Percentiles rank a stretch among this genome's conserved stretches.
These are phyloP conservation scores for Pittosporum tobira DNA, from an alignment of 129 eudicot species.

Conservation along the genomic window DNA sequence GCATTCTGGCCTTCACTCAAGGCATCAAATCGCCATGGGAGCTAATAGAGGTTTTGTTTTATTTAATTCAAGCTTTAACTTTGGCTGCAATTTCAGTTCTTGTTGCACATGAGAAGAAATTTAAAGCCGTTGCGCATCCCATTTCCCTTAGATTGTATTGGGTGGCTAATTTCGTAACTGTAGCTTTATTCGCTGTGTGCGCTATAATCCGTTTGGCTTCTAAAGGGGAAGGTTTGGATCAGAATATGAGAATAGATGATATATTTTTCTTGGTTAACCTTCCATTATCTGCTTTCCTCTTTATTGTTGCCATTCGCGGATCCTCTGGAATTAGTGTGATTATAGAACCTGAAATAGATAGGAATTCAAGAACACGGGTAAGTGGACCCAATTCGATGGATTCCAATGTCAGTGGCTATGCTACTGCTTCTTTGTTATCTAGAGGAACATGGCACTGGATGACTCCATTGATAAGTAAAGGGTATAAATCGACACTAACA, in stretches of 20 bases:
- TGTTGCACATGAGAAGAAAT: slow-evolving; percentile 36
- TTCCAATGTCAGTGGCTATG: slow-evolving; percentile 38
- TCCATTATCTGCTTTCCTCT: slow-evolving; percentile 35
- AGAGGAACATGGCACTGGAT: slow-evolving; percentile 43
- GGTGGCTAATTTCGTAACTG: slow-evolving; percentile 27
- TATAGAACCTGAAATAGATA: slow-evolving; percentile 8
- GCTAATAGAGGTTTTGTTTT: slow-evolving; percentile 24
- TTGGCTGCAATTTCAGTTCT: slow-evolving; percentile 20
- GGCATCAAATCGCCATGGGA: slow-evolving; percentile 27
- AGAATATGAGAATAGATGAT: slow-evolving; percentile 27
- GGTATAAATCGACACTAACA: slow-evolving; percentile 35
- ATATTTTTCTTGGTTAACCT: slow-evolving; percentile 19
- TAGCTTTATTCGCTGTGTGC: slow-evolving; percentile 21
- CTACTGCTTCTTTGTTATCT: slow-evolving; percentile 41
- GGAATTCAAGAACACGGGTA: not conserved
- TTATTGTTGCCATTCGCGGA: slow-evolving; percentile 32
- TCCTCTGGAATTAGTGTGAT: slow-evolving; percentile 35
- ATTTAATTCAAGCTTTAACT: slow-evolving; percentile 39
- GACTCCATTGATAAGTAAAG: slow-evolving; percentile 42
- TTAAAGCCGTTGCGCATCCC: slow-evolving; percentile 29
- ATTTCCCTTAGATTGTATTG: slow-evolving; percentile 40
- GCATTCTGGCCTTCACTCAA: slow-evolving; percentile 22
- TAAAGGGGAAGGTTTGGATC: slow-evolving; percentile 1
- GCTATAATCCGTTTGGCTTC: slow-evolving; percentile 24
- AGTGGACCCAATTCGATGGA: slow-evolving; percentile 10